Conservation (phyloP, 176 grass and related monocot species). For the Aegilops bicornis region DNA sequence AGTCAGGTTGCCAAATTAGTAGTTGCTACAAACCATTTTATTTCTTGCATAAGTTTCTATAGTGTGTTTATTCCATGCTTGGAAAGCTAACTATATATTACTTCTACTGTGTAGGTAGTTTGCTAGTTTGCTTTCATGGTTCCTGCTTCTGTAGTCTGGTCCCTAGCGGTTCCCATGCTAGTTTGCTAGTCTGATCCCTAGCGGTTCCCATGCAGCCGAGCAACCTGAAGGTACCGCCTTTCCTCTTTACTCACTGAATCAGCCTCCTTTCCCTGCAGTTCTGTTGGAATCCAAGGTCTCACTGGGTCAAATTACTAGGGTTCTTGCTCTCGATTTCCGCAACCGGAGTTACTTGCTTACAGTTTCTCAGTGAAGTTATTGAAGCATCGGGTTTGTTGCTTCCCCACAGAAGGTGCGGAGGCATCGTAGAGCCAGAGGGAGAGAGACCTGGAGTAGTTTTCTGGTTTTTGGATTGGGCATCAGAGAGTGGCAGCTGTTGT, state of each 20-base stretch:
- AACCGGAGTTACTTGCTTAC: background rate
- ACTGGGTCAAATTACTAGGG: conserved; percentile 18
- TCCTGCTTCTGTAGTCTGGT: background rate
- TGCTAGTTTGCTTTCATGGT: background rate
- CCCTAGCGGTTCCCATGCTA: too few species aligned
- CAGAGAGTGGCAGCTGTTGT: background rate
- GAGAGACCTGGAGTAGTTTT: background rate
- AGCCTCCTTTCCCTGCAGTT: background rate
- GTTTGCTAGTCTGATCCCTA: too few species aligned
- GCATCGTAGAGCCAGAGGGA: background rate
- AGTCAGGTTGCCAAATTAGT: too few species aligned
- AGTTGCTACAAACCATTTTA: background rate
- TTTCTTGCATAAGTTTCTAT: background rate
- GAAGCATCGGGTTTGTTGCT: background rate
- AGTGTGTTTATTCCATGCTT: background rate
- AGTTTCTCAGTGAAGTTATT: background rate
- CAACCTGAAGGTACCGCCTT: too few species aligned
- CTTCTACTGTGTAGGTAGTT: background rate
- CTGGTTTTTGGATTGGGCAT: conserved; percentile 14
- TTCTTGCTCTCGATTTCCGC: conserved; percentile 22
- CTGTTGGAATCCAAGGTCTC: background rate
- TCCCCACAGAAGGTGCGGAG: background rate
- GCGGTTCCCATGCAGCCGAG: too few species aligned
- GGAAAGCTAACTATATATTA: background rate
- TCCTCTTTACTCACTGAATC: background rate